Percentiles rank a stretch among this genome's conserved stretches.
Evolutionary conservation across 1,284 basidiomycete genomes (phyloP).

Genomic region (Chondrostereum purpureum): DNA sequence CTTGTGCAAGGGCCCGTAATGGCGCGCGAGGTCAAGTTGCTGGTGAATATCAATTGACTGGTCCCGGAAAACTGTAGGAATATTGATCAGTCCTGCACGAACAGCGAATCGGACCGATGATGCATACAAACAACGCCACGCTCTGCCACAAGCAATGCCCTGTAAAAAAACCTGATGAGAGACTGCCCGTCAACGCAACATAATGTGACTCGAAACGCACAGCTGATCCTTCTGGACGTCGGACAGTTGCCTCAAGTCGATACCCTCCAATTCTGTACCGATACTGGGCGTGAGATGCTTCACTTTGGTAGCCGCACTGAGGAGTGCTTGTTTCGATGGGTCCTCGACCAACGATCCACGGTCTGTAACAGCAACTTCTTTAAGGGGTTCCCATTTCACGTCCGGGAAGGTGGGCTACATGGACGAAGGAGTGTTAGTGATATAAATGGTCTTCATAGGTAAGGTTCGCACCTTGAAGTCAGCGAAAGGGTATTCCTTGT

Average conservation of each 20-base stretch:
- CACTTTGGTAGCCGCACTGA: constrained; percentile 52
- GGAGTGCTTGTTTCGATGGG: constrained; percentile 48
- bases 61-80: constrained; percentile 51
- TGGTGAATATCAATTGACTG: constrained; percentile 65
- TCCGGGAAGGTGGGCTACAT: constrained; percentile 59
- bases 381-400: constrained; percentile 57
- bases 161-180: constrained; percentile 19
- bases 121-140: constrained; percentile 61
- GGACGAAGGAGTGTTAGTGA: constrained; percentile 2
- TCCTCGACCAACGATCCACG: constrained; percentile 55
- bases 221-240: constrained; percentile 62
- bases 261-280: constrained; percentile 57
- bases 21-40: constrained; percentile 65
- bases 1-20: constrained; percentile 77
- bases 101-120: neutral
- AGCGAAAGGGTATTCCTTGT: constrained; percentile 49
- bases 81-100: constrained; percentile 14
- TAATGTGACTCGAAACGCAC: constrained; percentile 28
- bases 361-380: constrained; percentile 53
- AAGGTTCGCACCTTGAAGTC: constrained; percentile 48
- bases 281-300: constrained; percentile 56
- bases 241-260: constrained; percentile 57
- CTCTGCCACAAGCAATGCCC: constrained; percentile 63
- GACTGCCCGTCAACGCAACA: neutral
- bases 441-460: neutral